Conservation (phyloP, 2,329 filamentous ascomycete species). For the Alternaria triticimaculans region DNA sequence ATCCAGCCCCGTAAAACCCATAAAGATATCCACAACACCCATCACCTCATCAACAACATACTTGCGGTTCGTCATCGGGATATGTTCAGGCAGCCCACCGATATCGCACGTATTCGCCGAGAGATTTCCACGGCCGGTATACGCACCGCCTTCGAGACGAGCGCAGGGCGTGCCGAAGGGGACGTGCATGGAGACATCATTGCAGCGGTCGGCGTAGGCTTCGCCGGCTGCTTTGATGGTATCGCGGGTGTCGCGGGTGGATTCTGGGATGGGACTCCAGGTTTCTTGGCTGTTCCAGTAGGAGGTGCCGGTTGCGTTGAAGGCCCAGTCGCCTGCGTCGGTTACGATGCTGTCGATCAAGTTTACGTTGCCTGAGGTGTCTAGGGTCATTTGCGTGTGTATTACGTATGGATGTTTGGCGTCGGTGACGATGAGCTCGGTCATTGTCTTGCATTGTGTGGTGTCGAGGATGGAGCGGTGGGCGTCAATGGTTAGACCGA, state of each 20-base stretch:
- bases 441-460: conserved; percentile 33
- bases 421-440: conserved; percentile 30
- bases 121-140: conserved; percentile 21
- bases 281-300: conserved; percentile 23
- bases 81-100: conserved; percentile 14
- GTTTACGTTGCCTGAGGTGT: conserved; percentile 13
- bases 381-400: conserved; percentile 30
- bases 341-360: conserved; percentile 35
- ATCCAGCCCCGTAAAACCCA: conserved; percentile 34
- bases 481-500: conserved; percentile 23
- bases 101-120: conserved; percentile 18
- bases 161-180: conserved; percentile 33
- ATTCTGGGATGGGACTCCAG: conserved; percentile 25
- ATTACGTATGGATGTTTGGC: conserved; percentile 33
- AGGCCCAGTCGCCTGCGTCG: conserved; percentile 36
- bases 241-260: conserved; percentile 16
- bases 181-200: conserved; percentile 23
- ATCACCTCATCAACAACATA: conserved; percentile 37
- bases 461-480: conserved; percentile 29
- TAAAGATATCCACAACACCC: conserved; percentile 32
- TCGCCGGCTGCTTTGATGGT: conserved; percentile 30
- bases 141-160: conserved; percentile 34
- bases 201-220: conserved; percentile 35
- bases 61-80: conserved; percentile 26
- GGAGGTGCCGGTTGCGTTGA: conserved; percentile 33